These are phyloP conservation scores for Trichoderma pleuroti DNA, from an alignment of 2,329 filamentous ascomycete species.

Conservation along the genomic window DNA sequence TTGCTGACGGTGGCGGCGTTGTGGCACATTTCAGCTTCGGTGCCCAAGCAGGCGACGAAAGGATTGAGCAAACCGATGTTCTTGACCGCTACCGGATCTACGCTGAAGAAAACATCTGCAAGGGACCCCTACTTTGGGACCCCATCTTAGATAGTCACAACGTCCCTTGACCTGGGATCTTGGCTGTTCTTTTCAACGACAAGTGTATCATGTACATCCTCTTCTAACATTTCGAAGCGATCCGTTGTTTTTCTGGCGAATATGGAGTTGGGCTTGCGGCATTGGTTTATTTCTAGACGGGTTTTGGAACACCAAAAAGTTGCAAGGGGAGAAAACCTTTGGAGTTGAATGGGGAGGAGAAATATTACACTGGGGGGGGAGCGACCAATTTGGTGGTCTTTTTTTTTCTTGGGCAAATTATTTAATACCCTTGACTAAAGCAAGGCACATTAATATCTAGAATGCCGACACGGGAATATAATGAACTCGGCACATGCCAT, in stretches of 20 bases:
- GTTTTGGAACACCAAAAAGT: background rate
- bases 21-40: conserved; percentile 52
- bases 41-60: conserved; percentile 30
- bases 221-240: background rate
- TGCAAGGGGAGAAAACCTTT: background rate
- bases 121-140: conserved; percentile 30
- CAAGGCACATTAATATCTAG: background rate
- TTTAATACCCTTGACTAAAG: conserved; percentile 3
- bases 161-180: background rate
- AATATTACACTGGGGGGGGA: background rate
- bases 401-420: background rate
- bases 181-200: background rate
- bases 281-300: background rate
- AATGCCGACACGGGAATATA: background rate
- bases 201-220: conserved; percentile 12
- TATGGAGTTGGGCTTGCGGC: conserved; percentile 1
- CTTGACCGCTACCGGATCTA: conserved; percentile 51
- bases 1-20: conserved; percentile 52
- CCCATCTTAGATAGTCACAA: conserved; percentile 3
- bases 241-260: background rate
- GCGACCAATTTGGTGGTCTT: background rate
- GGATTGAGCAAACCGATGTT: conserved; percentile 50
- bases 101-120: conserved; percentile 50
- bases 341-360: background rate
- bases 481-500: background rate